phyloP scores from a whole-genome alignment of 805 yeast species.

The Debaryomyces prosopidis region DNA sequence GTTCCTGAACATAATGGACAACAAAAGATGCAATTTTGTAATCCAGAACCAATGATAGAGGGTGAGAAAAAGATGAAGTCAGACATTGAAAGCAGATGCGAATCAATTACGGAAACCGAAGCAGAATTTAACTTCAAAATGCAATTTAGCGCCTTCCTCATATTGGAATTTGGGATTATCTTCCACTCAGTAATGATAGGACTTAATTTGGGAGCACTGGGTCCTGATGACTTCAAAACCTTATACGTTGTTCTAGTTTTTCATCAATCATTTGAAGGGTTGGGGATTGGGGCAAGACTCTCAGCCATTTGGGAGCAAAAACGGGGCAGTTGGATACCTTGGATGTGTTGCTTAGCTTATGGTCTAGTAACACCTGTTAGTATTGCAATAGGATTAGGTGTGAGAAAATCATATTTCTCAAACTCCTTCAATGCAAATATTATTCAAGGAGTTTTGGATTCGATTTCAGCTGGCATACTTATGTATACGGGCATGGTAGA shows the following conservation, averaged over 20 bases:
- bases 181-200: constrained; percentile 36
- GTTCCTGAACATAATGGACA: too few species aligned
- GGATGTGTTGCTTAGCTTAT: constrained; percentile 51
- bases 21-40: too few species aligned
- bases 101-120: constrained; percentile 1
- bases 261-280: constrained; percentile 35
- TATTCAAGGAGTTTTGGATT: constrained; percentile 71
- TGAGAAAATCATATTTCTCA: constrained; percentile 60
- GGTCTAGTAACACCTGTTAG: constrained; percentile 71
- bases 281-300: constrained; percentile 32
- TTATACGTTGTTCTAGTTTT: constrained; percentile 29
- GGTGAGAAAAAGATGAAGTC: too few species aligned
- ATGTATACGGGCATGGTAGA: constrained; percentile 78
- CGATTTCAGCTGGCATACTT: constrained; percentile 76
- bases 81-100: too few species aligned
- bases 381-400: constrained; percentile 77
- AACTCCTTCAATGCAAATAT: constrained; percentile 58
- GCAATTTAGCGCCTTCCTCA: constrained; percentile 40
- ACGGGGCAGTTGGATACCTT: constrained; percentile 49
- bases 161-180: constrained; percentile 33
- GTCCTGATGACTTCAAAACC: constrained; percentile 27
- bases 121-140: constrained; percentile 25
- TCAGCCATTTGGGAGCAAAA: constrained; percentile 27
- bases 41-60: too few species aligned
- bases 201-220: constrained; percentile 31